phyloP scores from a whole-genome alignment of 805 yeast genomes.

The Naumovozyma dairenensis region DNA sequence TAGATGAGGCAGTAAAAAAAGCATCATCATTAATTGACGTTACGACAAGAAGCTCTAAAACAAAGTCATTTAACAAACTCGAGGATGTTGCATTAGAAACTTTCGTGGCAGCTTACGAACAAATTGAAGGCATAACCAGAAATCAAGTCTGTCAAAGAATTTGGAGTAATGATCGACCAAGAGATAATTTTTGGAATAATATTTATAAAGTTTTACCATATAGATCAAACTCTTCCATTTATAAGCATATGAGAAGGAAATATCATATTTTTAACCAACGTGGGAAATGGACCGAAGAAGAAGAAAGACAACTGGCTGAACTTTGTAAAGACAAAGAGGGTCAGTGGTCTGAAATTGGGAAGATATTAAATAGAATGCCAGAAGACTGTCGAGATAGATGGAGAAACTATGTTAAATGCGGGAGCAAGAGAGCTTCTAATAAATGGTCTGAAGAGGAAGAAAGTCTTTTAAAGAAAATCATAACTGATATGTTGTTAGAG shows the following conservation, averaged over 20 bases:
- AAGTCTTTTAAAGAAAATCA: constrained; percentile 40
- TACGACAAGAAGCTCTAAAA: constrained; percentile 10
- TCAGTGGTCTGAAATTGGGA: constrained; percentile 81
- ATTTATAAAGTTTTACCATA: constrained; percentile 65
- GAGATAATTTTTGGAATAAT: constrained; percentile 78
- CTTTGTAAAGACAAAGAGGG: constrained; percentile 58
- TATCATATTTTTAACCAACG: constrained; percentile 77
- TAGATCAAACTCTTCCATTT: constrained; percentile 72
- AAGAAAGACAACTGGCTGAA: constrained; percentile 52
- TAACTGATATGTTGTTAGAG: constrained; percentile 34
- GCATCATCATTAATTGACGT: constrained; percentile 18
- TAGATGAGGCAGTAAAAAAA: constrained; percentile 32
- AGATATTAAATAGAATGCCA: constrained; percentile 75
- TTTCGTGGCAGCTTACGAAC: constrained; percentile 56
- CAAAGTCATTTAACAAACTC: constrained; percentile 10
- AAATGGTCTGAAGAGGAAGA: constrained; percentile 73
- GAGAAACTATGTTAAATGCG: constrained; percentile 87
- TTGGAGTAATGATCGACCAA: constrained; percentile 68
- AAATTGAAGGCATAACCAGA: constrained; percentile 45
- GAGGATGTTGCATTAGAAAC: constrained; percentile 62
- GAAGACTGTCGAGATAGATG: constrained; percentile 92
- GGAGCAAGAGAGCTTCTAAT: constrained; percentile 52
- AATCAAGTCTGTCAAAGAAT: constrained; percentile 64
- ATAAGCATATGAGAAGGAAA: constrained; percentile 78
- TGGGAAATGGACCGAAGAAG: constrained; percentile 76